phyloP scores from a whole-genome alignment of 148 eudicot species.

The Cornus controversa region DNA sequence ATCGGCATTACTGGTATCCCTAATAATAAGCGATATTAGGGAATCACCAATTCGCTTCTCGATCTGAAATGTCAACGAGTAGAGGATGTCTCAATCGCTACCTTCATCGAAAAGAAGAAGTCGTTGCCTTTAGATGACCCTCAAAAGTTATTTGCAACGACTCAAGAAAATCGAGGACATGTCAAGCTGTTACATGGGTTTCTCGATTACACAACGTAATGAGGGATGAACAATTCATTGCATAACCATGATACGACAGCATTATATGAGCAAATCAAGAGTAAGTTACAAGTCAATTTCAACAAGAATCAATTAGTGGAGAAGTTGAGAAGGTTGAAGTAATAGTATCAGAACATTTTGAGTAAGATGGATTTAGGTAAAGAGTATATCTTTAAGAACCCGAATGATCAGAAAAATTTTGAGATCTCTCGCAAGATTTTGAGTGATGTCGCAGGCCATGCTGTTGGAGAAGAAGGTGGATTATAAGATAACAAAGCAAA shows the following conservation, averaged over 20 bases:
- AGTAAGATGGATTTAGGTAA: constrained; percentile 61
- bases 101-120: no score
- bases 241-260: constrained; percentile 83
- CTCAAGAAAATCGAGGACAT: constrained; percentile 91
- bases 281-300: constrained; percentile 73
- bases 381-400: constrained; percentile 72
- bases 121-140: constrained; percentile 60
- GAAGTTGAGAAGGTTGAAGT: constrained; percentile 80
- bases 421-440: constrained; percentile 81
- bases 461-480: constrained; percentile 25
- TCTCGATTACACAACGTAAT: constrained; percentile 51
- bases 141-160: constrained; percentile 65
- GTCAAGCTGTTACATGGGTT: constrained; percentile 85
- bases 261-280: constrained; percentile 87
- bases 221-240: constrained; percentile 46
- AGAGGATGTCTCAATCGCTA: no score
- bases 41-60: no score
- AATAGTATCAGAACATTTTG: constrained; percentile 71
- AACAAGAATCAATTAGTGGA: constrained; percentile 91
- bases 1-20: no score
- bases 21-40: no score
- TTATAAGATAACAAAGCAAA: constrained; percentile 62
- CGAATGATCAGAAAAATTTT: constrained; percentile 81
- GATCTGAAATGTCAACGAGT: no score
- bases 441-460: constrained; percentile 35